Conservation (phyloP, 352 stramenopile species). For the Phytophthora tubulina region DNA sequence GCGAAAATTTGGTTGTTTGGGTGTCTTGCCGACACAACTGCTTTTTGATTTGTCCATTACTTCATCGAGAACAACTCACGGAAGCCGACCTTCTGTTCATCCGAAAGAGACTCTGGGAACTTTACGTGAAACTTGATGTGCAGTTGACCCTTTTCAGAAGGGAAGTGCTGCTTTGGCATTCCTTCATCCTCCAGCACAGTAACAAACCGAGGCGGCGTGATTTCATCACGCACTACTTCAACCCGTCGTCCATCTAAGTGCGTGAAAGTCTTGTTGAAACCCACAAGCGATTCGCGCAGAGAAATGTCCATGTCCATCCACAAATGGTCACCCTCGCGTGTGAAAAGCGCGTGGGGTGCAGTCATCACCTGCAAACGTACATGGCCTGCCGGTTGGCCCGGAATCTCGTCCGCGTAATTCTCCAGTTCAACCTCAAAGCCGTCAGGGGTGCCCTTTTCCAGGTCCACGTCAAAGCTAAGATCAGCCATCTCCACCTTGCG, state of each 20-base stretch:
- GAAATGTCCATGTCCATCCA: constrained; percentile 96
- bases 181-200: constrained; percentile 92
- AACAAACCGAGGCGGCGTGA: constrained; percentile 95
- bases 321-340: constrained; percentile 95
- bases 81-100: constrained; percentile 83
- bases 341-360: constrained; percentile 86
- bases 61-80: constrained; percentile 60
- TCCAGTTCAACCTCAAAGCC: constrained; percentile 96
- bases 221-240: constrained; percentile 81
- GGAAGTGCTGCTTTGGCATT: constrained; percentile 94
- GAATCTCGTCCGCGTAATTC: constrained; percentile 89
- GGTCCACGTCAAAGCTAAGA: constrained; percentile 96
- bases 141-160: constrained; percentile 88
- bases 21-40: background rate
- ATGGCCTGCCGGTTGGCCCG: constrained; percentile 93
- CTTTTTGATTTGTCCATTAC: constrained; percentile 28
- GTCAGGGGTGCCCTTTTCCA: constrained; percentile 95
- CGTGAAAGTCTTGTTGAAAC: constrained; percentile 92
- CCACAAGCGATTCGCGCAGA: constrained; percentile 95
- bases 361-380: constrained; percentile 94
- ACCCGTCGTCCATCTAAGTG: constrained; percentile 96
- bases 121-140: constrained; percentile 97
- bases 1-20: background rate
- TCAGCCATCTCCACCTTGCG: constrained; percentile 93
- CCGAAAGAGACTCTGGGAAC: constrained; percentile 92